These are phyloP conservation scores for Pseudocercospora pini-densiflorae DNA, from an alignment of 2,329 filamentous ascomycete genomes.

Conservation along the genomic window DNA sequence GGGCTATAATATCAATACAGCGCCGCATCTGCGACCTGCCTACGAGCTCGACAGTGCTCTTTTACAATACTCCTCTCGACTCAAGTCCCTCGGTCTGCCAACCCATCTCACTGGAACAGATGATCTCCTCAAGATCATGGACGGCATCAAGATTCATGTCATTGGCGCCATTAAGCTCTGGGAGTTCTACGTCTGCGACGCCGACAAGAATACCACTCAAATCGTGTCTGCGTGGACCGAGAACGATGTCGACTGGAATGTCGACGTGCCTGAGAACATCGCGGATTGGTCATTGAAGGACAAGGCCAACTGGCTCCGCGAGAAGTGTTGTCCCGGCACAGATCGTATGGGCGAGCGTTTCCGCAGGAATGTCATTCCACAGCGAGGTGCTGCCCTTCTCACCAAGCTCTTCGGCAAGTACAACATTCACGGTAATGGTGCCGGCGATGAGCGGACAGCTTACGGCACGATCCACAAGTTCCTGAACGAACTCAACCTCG, in stretches of 20 bases:
- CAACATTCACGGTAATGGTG: constrained; percentile 56
- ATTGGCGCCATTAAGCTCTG: constrained; percentile 79
- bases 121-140: constrained; percentile 82
- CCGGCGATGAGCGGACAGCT: constrained; percentile 57
- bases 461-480: constrained; percentile 62
- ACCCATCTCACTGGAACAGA: constrained; percentile 71
- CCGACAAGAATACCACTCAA: constrained; percentile 71
- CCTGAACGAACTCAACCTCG: constrained; percentile 82
- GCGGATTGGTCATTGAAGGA: constrained; percentile 61
- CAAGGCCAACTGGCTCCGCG: constrained; percentile 67
- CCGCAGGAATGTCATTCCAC: constrained; percentile 71
- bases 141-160: constrained; percentile 79
- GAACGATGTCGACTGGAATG: constrained; percentile 61
- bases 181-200: constrained; percentile 90
- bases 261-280: constrained; percentile 58
- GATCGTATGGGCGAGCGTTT: constrained; percentile 82
- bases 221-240: constrained; percentile 73
- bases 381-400: constrained; percentile 70
- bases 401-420: constrained; percentile 71
- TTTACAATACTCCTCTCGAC: constrained; percentile 64
- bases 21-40: constrained; percentile 70
- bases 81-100: constrained; percentile 73
- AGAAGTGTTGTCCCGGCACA: constrained; percentile 71
- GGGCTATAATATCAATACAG: constrained; percentile 91
- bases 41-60: constrained; percentile 79